Evolutionary conservation across 805 yeast species (phyloP).

Genomic region (Nakazawaea ambrosiae): DNA sequence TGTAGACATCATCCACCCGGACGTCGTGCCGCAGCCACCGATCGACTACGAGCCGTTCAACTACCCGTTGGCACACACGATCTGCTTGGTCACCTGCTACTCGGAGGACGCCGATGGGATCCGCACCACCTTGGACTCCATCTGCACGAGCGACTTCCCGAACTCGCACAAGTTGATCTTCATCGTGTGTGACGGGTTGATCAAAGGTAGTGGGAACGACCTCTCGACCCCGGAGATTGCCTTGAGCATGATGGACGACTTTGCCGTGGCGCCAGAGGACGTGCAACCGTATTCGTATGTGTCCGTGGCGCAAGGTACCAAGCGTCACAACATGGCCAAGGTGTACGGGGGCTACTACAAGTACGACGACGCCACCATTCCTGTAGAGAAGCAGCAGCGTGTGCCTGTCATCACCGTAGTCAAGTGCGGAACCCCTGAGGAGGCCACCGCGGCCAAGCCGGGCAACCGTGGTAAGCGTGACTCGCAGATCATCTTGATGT

Average conservation of each 20-base stretch:
- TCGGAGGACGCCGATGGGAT: slow-evolving; percentile 87
- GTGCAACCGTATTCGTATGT: slow-evolving; percentile 84
- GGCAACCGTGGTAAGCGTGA: slow-evolving; percentile 97
- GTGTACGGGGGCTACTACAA: slow-evolving; percentile 92
- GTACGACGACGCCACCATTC: slow-evolving; percentile 70
- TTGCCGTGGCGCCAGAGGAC: slow-evolving; percentile 62
- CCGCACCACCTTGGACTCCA: slow-evolving; percentile 82
- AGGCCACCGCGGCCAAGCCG: slow-evolving; percentile 64
- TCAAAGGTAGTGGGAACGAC: slow-evolving; percentile 92
- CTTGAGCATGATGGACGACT: slow-evolving; percentile 78
- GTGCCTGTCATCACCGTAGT: slow-evolving; percentile 75
- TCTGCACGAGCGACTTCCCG: slow-evolving; percentile 94
- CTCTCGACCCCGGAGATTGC: slow-evolving; percentile 85
- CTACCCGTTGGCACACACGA: slow-evolving; percentile 67
- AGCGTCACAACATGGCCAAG: slow-evolving; percentile 97
- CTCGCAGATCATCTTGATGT: slow-evolving; percentile 86
- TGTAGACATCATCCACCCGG: slow-evolving; percentile 59
- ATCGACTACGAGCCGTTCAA: slow-evolving; percentile 81
- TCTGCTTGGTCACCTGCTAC: slow-evolving; percentile 84
- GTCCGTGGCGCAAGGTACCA: slow-evolving; percentile 90
- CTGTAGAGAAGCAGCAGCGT: slow-evolving; percentile 75
- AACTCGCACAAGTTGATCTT: slow-evolving; percentile 86
- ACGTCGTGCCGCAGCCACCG: slow-evolving; percentile 89
- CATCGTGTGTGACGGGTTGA: slow-evolving; percentile 87
- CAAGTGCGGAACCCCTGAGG: slow-evolving; percentile 84